Evolutionary conservation across 2,329 filamentous ascomycete species (phyloP).

Genomic region (Coniochaeta hoffmannii): DNA sequence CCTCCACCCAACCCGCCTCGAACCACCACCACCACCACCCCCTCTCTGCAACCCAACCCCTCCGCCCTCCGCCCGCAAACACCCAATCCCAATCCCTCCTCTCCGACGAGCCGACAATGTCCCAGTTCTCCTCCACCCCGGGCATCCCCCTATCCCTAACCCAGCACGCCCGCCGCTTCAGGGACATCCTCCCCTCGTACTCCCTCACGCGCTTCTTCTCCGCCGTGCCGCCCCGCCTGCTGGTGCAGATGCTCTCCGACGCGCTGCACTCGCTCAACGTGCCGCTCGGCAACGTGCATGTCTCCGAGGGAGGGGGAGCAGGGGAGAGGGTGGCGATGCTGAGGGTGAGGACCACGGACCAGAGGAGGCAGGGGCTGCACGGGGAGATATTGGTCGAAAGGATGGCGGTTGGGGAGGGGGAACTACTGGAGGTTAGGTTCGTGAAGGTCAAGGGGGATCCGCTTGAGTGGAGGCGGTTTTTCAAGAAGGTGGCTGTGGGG

Average conservation of each 20-base stretch:
- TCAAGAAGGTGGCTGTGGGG: slow-evolving; percentile 87
- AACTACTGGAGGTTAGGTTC: slow-evolving; percentile 79
- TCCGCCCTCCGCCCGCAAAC: slow-evolving; percentile 20
- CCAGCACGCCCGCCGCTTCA: slow-evolving; percentile 80
- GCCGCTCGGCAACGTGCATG: slow-evolving; percentile 49
- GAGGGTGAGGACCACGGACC: slow-evolving; percentile 68
- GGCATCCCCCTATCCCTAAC: slow-evolving; percentile 77
- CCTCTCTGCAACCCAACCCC: slow-evolving; percentile 45
- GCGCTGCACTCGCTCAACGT: slow-evolving; percentile 82
- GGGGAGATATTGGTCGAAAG: slow-evolving; percentile 70
- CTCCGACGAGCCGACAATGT: slow-evolving; percentile 77
- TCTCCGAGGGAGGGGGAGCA: slow-evolving; percentile 29
- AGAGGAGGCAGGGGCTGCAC: slow-evolving; percentile 62
- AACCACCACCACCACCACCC: slow-evolving; percentile 26
- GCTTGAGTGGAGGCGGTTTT: slow-evolving; percentile 91
- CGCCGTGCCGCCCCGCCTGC: slow-evolving; percentile 62
- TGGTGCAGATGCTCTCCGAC: slow-evolving; percentile 73
- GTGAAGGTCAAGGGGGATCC: slow-evolving; percentile 94
- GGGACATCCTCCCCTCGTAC: slow-evolving; percentile 83
- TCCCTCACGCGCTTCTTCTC: slow-evolving; percentile 91
- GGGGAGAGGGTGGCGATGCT: slow-evolving; percentile 55
- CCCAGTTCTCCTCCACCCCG: slow-evolving; percentile 75
- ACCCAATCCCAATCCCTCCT: slow-evolving; percentile 54
- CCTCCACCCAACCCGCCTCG: slow-evolving; percentile 42
- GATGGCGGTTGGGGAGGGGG: slow-evolving; percentile 47